Evolutionary conservation across 495 filamentous ascomycete genomes (phyloP).

Genomic region (Daldinia caldariorum): DNA sequence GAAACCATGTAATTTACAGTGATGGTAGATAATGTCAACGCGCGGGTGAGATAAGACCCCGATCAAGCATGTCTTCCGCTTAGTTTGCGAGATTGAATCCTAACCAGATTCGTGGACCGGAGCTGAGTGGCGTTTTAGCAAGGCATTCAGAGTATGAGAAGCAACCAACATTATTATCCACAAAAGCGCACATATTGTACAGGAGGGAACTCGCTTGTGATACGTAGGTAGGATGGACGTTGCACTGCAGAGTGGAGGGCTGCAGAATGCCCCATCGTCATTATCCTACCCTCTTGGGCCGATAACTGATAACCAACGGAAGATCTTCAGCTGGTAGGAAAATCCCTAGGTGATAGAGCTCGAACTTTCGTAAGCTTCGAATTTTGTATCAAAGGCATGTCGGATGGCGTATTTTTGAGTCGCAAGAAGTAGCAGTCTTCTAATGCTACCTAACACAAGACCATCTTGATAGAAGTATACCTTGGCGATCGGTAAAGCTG

Average conservation of each 20-base stretch:
- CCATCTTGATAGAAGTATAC: neutral
- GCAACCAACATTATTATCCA: constrained; percentile 1
- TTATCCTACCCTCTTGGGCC: constrained; percentile 27
- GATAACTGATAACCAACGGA: constrained; percentile 5
- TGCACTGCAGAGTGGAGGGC: constrained; percentile 20
- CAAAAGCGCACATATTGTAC: neutral
- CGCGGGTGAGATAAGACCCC: neutral
- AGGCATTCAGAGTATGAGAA: constrained; percentile 5
- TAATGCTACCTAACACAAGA: neutral
- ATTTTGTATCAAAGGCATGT: neutral
- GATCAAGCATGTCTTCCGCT: constrained; percentile 2
- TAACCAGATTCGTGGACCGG: constrained; percentile 4
- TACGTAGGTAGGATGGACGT: neutral
- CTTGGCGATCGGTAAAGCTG: too few species aligned
- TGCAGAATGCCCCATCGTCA: neutral
- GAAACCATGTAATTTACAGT: neutral
- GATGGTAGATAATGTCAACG: neutral
- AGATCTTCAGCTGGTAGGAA: constrained; percentile 12
- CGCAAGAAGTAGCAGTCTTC: neutral
- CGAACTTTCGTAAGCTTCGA: neutral
- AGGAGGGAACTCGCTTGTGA: neutral
- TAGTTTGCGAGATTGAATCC: constrained; percentile 14
- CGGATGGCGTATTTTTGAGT: neutral
- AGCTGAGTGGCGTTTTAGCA: constrained; percentile 17
- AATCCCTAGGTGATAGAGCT: constrained; percentile 1